Base-by-base conservation (phyloP, 2,329 filamentous ascomycete genomes). In the Penicillium sp. region DNA sequence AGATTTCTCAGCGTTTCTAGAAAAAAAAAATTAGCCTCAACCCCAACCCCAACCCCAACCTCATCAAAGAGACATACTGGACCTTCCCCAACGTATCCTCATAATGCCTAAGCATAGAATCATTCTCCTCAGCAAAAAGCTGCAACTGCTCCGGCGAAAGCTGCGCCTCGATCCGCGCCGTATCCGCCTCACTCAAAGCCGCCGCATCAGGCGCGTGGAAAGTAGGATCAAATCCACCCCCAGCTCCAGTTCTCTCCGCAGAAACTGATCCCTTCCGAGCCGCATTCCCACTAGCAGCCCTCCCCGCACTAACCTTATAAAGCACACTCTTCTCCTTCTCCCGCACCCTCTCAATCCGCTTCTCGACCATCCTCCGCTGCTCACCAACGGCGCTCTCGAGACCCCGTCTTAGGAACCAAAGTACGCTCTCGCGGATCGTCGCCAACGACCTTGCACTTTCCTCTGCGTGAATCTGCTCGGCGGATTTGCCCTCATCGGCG, bases 71-170 rank as follows among this genome's bases (percentile, higher is more conserved):
- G 42, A 82, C 89, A 52, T 83, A 95, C 90, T 88, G 89, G 63
- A 97, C 91, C 82, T 97, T 94, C 73, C 92, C 88, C 71, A 97
- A 78, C n/a, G 90, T 91, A 75, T 89, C 91, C 74, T 97, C 91
- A 73, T 95, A 96, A 74, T 96, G 90, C 73, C 89, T 89, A 65
- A 97, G 81, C 87, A 99, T 91, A 61, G 90, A 87, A 73, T 91
- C 87, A 70, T 97, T 97, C 69, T 95, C 92, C 74, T 91, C 84
- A 64, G 93, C 92, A 76, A 99, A 97, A 70, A 96, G 84, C 72
- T 97, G 93, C 50, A 94, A 78, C 74, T 97, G 93, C 69, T 97
- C 91, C 22, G 86, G 81, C 17, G 88, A 90, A 58, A 97, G 78
- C 59, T 86, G 83, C 40, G 84, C 71, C 67, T 82, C 80, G 40